Percentiles rank a stretch among this genome's conserved stretches.
Evolutionary conservation across 1,284 basidiomycete genomes (phyloP).

Genomic region (Cystobasidium sp.): DNA sequence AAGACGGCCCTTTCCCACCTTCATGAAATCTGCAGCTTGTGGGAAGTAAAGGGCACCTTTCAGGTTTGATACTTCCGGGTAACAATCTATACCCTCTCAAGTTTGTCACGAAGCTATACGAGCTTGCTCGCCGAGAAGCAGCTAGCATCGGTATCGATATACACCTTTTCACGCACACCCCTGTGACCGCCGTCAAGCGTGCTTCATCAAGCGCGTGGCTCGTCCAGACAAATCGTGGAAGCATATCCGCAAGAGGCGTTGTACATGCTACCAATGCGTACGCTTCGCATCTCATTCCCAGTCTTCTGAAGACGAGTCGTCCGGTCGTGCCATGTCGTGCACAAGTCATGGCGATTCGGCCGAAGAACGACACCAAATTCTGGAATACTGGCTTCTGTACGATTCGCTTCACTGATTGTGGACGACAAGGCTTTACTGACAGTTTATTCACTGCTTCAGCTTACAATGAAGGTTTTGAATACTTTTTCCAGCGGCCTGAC

Average conservation of each 20-base stretch:
- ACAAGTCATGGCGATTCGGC: conserved; percentile 69
- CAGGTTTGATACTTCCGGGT: conserved; percentile 63
- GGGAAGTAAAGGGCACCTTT: conserved; percentile 65
- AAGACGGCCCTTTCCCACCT: background rate
- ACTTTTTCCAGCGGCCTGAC: conserved; percentile 76
- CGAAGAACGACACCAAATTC: conserved; percentile 56
- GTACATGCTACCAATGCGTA: conserved; percentile 82
- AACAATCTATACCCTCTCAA: conserved; percentile 78
- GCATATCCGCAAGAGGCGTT: conserved; percentile 65
- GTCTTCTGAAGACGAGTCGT: conserved; percentile 63
- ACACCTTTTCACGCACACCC: conserved; percentile 69
- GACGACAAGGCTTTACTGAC: background rate
- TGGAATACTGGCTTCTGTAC: conserved; percentile 47
- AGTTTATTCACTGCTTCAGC: conserved; percentile 44
- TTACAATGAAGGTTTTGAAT: conserved; percentile 65
- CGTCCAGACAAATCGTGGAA: conserved; percentile 67
- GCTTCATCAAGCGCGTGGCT: conserved; percentile 59
- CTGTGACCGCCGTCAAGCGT: conserved; percentile 63
- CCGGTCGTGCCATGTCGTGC: conserved; percentile 74
- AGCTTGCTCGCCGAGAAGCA: conserved; percentile 46
- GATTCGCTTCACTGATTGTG: background rate
- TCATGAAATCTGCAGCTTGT: conserved; percentile 2
- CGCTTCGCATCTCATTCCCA: conserved; percentile 69
- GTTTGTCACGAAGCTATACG: conserved; percentile 68
- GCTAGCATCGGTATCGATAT: conserved; percentile 40